These are phyloP conservation scores for Glycyrrhiza uralensis DNA, from an alignment of 306 rosid species.

Conservation along the genomic window DNA sequence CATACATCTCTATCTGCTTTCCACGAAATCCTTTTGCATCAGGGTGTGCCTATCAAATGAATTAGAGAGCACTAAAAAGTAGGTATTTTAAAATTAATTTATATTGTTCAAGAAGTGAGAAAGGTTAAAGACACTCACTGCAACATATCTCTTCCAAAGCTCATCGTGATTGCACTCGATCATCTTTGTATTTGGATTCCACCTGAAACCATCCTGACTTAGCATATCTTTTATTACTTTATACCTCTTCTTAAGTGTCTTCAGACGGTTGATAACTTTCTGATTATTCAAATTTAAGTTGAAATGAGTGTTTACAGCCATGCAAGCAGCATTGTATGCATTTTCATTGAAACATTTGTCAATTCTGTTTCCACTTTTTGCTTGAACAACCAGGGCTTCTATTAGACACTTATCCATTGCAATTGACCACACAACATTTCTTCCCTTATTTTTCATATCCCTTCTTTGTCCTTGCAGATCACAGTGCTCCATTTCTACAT, in stretches of 20 bases:
- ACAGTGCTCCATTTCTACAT: constrained; percentile 63
- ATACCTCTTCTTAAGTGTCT: constrained; percentile 81
- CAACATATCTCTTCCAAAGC: constrained; percentile 69
- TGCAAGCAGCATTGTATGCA: constrained; percentile 79
- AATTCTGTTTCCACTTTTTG: constrained; percentile 68
- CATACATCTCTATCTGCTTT: constrained; percentile 76
- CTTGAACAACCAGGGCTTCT: constrained; percentile 73
- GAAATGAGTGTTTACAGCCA: constrained; percentile 63
- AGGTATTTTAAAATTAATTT: neutral
- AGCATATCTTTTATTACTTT: constrained; percentile 66
- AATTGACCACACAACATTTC: constrained; percentile 83
- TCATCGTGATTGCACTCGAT: constrained; percentile 63
- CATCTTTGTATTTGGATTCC: constrained; percentile 65
- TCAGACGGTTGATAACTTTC: constrained; percentile 74
- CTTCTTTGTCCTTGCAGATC: constrained; percentile 60
- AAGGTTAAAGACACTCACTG: constrained; percentile 40
- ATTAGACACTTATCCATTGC: constrained; percentile 80
- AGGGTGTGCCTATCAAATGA: constrained; percentile 60
- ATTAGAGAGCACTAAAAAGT: constrained; percentile 21
- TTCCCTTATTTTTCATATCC: constrained; percentile 71
- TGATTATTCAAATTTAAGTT: constrained; percentile 75
- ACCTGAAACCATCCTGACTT: constrained; percentile 66
- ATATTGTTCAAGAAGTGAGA: constrained; percentile 6
- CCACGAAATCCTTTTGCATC: constrained; percentile 65
- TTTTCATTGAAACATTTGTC: constrained; percentile 81